Percentiles rank a stretch among this genome's conserved stretches.
Evolutionary conservation across 305 asterid genomes (phyloP).

Genomic region (Fraxinus nigra): DNA sequence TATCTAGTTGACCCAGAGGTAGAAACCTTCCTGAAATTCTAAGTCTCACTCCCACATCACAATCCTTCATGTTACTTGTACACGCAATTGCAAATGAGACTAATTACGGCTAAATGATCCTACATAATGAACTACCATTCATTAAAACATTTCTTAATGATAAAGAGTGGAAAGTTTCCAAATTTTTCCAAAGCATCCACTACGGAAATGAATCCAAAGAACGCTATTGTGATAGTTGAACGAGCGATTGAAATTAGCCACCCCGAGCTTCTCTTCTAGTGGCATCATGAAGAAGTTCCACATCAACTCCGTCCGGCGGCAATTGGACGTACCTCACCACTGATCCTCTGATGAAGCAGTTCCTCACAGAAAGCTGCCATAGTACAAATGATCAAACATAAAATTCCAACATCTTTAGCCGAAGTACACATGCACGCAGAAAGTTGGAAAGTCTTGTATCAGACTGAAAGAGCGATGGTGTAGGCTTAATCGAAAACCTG

Average conservation of each 20-base stretch:
- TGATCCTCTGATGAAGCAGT: constrained; percentile 97
- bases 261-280: constrained; percentile 98
- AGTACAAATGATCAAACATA: neutral
- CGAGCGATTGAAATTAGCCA: constrained; percentile 32
- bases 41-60: neutral
- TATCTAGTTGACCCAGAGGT: neutral
- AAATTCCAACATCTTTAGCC: neutral
- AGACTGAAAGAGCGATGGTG: neutral
- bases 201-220: neutral
- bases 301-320: constrained; percentile 97
- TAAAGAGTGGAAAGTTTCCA: constrained; percentile 17
- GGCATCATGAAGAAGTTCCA: constrained; percentile 95
- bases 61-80: constrained; percentile 7
- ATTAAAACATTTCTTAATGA: constrained; percentile 8
- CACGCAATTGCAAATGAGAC: constrained; percentile 15
- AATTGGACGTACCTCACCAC: constrained; percentile 93
- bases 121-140: neutral
- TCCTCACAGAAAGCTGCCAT: constrained; percentile 86
- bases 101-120: constrained; percentile 17
- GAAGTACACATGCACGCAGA: neutral
- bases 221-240: neutral
- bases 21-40: no score
- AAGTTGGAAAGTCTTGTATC: neutral
- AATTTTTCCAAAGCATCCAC: neutral
- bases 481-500: neutral